Conservation (phyloP, 75 land plant species). For the Gnetum montanum region DNA sequence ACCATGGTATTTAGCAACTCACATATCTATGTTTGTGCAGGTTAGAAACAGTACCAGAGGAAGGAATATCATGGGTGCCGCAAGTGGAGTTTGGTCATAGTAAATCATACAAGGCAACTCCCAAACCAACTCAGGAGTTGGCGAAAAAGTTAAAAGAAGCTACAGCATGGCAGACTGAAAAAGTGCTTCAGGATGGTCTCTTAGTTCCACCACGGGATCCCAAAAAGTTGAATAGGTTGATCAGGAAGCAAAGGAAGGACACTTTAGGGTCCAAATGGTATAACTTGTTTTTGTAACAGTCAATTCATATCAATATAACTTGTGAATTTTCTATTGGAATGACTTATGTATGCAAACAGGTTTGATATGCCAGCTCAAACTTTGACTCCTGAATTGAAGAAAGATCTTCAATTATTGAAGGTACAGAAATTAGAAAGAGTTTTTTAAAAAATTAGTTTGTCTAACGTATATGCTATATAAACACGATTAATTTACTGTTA, state of each 20-base stretch:
- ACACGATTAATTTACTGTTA: too few relatives aligned
- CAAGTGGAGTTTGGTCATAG: neutral
- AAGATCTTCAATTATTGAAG: slow-evolving; percentile 79
- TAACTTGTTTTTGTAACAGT: neutral
- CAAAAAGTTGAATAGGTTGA: slow-evolving; percentile 51
- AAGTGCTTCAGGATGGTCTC: slow-evolving; percentile 61
- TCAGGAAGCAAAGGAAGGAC: slow-evolving; percentile 50
- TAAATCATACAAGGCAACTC: neutral
- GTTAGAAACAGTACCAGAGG: neutral
- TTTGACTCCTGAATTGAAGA: slow-evolving; percentile 74
- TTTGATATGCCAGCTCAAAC: slow-evolving; percentile 86
- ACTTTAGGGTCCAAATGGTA: slow-evolving; percentile 77
- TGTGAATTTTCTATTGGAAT: neutral
- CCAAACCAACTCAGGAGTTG: neutral
- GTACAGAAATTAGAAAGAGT: slow-evolving; percentile 15
- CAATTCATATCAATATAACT: neutral
- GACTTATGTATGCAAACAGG: slow-evolving; percentile 26
- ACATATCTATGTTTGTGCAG: too few relatives aligned
- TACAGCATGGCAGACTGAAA: slow-evolving; percentile 19
- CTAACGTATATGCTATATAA: too few relatives aligned
- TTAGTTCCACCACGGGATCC: slow-evolving; percentile 73
- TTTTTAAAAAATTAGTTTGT: too few relatives aligned
- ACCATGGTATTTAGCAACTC: too few relatives aligned
- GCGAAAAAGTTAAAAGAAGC: neutral
- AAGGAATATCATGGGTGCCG: slow-evolving; percentile 1